Percentiles rank a stretch among this genome's conserved stretches.
Evolutionary conservation across 1,139 yeast genomes (phyloP).

Genomic region (Taphrina pruni): DNA sequence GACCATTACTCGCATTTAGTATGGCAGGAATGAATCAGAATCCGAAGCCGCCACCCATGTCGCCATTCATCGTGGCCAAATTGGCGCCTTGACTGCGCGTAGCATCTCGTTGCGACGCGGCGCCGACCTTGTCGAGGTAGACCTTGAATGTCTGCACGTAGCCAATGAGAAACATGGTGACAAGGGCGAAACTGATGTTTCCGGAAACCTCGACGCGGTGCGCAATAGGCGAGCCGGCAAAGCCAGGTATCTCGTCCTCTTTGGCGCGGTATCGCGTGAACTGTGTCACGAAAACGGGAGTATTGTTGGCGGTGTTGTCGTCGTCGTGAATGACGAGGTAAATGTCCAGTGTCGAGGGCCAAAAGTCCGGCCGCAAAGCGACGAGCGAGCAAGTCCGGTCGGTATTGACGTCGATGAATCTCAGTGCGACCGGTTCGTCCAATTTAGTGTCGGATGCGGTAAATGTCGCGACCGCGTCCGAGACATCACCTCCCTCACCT

Average conservation of each 20-base stretch:
- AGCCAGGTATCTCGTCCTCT: conserved; percentile 6
- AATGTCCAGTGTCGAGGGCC: conserved; percentile 8
- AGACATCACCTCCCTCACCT: not conserved
- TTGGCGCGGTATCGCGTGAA: conserved; percentile 6
- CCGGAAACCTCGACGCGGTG: not conserved
- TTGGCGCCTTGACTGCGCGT: not conserved
- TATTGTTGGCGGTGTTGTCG: not conserved
- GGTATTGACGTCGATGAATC: not conserved
- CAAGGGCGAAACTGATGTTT: conserved; percentile 11
- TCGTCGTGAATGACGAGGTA: not conserved
- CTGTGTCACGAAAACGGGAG: not conserved
- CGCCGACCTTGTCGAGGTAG: not conserved
- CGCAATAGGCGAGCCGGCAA: not conserved
- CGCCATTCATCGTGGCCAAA: not conserved
- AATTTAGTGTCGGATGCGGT: not conserved
- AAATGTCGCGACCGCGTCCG: not conserved
- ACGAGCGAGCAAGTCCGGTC: not conserved
- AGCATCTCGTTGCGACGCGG: not conserved
- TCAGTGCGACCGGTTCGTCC: not conserved
- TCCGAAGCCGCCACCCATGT: not conserved
- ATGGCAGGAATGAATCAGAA: no score
- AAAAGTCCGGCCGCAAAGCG: conserved; percentile 1
- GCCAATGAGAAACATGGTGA: conserved; percentile 9
- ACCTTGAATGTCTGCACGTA: conserved; percentile 7
- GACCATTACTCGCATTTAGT: no score